Evolutionary conservation across 2,329 filamentous ascomycete species (phyloP), one percentile per base, ranked within the genome.

Genomic region (Sclerotinia spermophila): DNA sequence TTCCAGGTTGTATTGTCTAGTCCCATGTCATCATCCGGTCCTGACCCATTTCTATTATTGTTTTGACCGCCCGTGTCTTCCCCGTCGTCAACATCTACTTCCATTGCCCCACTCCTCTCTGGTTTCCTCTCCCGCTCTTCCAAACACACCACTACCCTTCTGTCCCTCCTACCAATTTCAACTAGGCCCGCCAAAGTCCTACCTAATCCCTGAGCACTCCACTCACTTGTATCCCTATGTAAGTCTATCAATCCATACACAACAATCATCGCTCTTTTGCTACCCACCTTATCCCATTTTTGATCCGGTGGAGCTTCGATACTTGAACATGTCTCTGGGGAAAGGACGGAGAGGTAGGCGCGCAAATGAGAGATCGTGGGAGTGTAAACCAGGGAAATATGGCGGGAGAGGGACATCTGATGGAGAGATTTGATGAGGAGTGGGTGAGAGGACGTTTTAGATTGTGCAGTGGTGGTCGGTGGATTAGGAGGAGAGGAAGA

Each of bases 341-440:
- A 48, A 65, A 77, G 74, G 67, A 87, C 84, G 56, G 90, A 84
- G 27, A 97, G 84, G 76, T 90, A 92, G 48, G 92, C 92, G 68
- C 93, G 90, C 10, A 97, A 86, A 79, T 92, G 89, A 33, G 91
- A 89, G 68, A 96, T 85, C 3, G 91, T 93, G 0, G 92, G 89
- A 69, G 89, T 86, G 81, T 96, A 97, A 48, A 87, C 82, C 13
- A 94, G 80, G 69, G 87, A 87, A 73, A 96, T 86, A 76, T 90
- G 88, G 42, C 88, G 86, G 11, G 92, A 90, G 5, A 86, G 85
- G 61, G 90, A 87, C 40, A 94, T 83, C 73, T 92, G 86, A 69
- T 89, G 86, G 21, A 97, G 86, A 0, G 91, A 89, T 40, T 89
- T 86, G 24, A 84, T 82, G 10, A 92, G 81, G 11, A 93, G 82